phyloP scores from a whole-genome alignment of 257 asterid species.

The Jaltomata sinuosa region DNA sequence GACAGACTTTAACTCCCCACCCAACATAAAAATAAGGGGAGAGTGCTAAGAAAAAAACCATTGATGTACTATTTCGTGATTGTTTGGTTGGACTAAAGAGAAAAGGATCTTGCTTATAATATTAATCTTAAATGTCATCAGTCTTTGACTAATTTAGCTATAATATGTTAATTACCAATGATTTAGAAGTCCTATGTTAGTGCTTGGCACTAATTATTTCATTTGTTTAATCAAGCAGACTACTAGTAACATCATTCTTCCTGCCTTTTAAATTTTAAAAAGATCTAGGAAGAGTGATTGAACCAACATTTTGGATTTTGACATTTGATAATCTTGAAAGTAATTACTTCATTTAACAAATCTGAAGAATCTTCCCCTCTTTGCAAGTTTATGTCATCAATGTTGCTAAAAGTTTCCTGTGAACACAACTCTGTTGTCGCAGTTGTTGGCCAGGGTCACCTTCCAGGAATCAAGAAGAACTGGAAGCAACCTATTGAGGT shows the following conservation, averaged over 20 bases:
- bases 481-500: constrained; percentile 86
- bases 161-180: background rate
- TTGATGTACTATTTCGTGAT: background rate
- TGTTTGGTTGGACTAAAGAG: background rate
- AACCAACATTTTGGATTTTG: background rate
- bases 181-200: background rate
- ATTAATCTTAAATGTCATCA: background rate
- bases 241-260: background rate
- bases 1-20: background rate
- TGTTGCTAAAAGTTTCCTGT: constrained; percentile 48
- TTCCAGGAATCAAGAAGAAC: constrained; percentile 72
- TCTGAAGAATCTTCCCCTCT: background rate
- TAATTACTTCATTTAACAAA: background rate
- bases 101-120: background rate
- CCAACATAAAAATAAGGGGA: background rate
- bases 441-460: constrained; percentile 90
- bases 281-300: background rate
- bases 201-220: background rate
- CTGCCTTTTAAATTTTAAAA: background rate
- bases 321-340: background rate
- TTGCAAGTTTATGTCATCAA: constrained; percentile 75
- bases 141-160: background rate
- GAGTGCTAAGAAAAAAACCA: background rate
- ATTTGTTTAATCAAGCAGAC: background rate
- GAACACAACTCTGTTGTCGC: constrained; percentile 85